A percentile compares a stretch with the other conserved stretches of the same genome.
Conservation (phyloP, 768 basidiomycete genomes). For the Leccinum aurantiacum region DNA sequence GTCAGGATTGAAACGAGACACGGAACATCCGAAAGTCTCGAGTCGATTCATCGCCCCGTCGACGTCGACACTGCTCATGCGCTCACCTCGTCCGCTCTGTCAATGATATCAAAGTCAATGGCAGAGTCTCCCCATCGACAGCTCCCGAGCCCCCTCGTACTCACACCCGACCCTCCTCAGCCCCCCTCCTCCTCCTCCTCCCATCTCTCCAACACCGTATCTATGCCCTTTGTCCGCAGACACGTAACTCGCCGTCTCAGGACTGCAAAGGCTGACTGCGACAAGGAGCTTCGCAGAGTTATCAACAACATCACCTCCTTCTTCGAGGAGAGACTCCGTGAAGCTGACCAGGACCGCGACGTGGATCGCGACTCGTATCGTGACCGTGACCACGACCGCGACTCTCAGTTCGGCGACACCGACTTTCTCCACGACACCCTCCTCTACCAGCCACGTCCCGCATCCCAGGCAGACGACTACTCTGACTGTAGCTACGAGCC, state of each 20-base stretch:
- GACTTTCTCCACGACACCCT: conserved; percentile 64
- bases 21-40: conserved; percentile 2
- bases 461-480: conserved; percentile 66
- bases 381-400: conserved; percentile 53
- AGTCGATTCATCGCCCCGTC: background rate
- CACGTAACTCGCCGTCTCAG: conserved; percentile 93
- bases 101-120: conserved; percentile 16
- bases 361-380: conserved; percentile 56
- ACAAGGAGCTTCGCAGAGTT: conserved; percentile 92
- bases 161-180: conserved; percentile 58
- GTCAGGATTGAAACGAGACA: conserved; percentile 6
- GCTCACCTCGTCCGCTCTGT: conserved; percentile 16
- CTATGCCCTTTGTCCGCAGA: conserved; percentile 89
- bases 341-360: conserved; percentile 66
- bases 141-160: conserved; percentile 76
- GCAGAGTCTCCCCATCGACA: conserved; percentile 46
- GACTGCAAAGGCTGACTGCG: conserved; percentile 93
- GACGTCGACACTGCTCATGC: background rate
- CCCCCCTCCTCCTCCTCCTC: conserved; percentile 8
- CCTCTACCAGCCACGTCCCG: conserved; percentile 54
- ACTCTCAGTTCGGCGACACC: conserved; percentile 54
- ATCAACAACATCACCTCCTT: conserved; percentile 92
- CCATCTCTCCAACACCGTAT: conserved; percentile 67
- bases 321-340: conserved; percentile 87
- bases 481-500: conserved; percentile 84